Evolutionary conservation across 768 basidiomycete species (phyloP), one percentile per base, ranked within the genome.

Genomic region (Tulasnella sp.): DNA sequence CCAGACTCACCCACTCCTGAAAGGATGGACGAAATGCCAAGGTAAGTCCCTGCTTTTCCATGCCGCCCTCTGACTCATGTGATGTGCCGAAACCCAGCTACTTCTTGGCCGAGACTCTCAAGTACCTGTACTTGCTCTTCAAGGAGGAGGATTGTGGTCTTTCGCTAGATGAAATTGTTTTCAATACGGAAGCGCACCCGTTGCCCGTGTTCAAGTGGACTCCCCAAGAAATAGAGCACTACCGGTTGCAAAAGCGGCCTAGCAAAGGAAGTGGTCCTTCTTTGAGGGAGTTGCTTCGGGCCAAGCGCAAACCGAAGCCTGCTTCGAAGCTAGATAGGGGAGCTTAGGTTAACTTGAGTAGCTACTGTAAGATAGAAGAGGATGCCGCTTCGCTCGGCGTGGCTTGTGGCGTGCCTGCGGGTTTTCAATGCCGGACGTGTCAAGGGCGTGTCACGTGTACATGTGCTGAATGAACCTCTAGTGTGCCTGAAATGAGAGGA

Each of bases 41-140:
- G 93, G 93, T 92, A 54, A 79, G 42, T 20, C 14, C n/a, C 74
- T 75, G 14, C 12, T 18, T 16, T 41, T 79, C 40, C 40, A 54
- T 79, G 60, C 72, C 83, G 18, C 77, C 34, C 54, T 24, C 40
- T 22, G 41, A 16, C 64, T 78, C 64, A 48, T n/a, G 28, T 82
- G 12, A 24, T 14, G 42, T 9, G 58, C 20, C 42, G 6, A 22
- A 18, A 28, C 20, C 12, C 78, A 90, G 90, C 80, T 90, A 88
- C 85, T 90, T 90, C 84, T 83, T 90, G 77, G 90, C 90, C 1
- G 90, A 90, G 84, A 90, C 90, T 85, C 86, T 94, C 79, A 93
- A 93, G 86, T 94, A 94, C 84, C 87, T 93, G 73, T 87, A 92
- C 84, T 87, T 94, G 31, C 85, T 93, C 84, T 95, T 94, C 85